A percentile compares a stretch with the other conserved stretches of the same genome.
Evolutionary conservation across 2,329 filamentous ascomycete genomes (phyloP).

Genomic region (Teratosphaeria epicoccoides): DNA sequence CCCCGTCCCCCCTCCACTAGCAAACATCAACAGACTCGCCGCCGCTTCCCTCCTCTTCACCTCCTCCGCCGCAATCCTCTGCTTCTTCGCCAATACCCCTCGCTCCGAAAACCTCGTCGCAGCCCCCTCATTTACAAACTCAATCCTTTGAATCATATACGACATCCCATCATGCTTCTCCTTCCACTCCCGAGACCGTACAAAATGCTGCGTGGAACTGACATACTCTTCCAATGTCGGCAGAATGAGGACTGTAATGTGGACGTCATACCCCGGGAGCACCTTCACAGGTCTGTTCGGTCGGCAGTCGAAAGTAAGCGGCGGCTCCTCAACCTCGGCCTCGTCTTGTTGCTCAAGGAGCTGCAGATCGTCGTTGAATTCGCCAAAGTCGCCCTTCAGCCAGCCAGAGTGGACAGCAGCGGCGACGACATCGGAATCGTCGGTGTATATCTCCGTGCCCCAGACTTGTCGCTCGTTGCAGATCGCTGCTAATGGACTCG

Average conservation of each 20-base stretch:
- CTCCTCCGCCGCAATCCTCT: slow-evolving; percentile 35
- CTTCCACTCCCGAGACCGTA: slow-evolving; percentile 72
- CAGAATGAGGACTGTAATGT: slow-evolving; percentile 76
- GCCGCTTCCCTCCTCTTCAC: slow-evolving; percentile 24
- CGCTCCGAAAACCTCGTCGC: slow-evolving; percentile 36
- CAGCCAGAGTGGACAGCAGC: slow-evolving; percentile 90
- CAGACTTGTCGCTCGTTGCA: slow-evolving; percentile 71
- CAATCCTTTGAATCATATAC: slow-evolving; percentile 69
- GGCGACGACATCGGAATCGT: slow-evolving; percentile 87
- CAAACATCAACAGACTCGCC: slow-evolving; percentile 20
- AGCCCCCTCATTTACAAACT: slow-evolving; percentile 72
- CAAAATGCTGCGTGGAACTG: slow-evolving; percentile 64
- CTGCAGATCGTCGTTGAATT: slow-evolving; percentile 31
- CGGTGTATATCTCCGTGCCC: slow-evolving; percentile 91
- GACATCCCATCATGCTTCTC: slow-evolving; percentile 75
- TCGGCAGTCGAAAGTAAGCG: slow-evolving; percentile 35
- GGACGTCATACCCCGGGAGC: slow-evolving; percentile 62
- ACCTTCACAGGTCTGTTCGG: slow-evolving; percentile 51
- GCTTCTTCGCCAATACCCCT: slow-evolving; percentile 38
- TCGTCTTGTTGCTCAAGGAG: slow-evolving; percentile 15
- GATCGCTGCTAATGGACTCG: slow-evolving; percentile 67
- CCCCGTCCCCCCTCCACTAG: slow-evolving; percentile 1
- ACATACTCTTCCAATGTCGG: slow-evolving; percentile 69
- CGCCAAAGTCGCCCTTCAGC: slow-evolving; percentile 78
- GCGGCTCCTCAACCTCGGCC: slow-evolving; percentile 17